Percentiles rank a stretch among this genome's conserved stretches.
phyloP scores from a whole-genome alignment of 495 filamentous ascomycete genomes.

The Cercophora sp. region DNA sequence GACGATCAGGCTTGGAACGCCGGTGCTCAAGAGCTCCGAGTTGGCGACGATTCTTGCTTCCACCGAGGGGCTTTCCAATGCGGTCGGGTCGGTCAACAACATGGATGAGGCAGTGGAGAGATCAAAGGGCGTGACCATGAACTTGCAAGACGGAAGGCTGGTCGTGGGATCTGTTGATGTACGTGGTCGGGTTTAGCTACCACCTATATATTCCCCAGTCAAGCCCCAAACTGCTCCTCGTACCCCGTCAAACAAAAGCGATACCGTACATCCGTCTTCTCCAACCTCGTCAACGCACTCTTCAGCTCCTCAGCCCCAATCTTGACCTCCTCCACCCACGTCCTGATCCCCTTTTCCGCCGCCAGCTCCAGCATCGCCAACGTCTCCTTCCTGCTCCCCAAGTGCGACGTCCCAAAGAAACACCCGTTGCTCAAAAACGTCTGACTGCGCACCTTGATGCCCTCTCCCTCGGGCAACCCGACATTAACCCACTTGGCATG shows the following conservation, averaged over 20 bases:
- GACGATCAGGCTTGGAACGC: no score
- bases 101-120: no score
- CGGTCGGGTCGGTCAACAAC: no score
- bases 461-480: conserved; percentile 77
- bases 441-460: conserved; percentile 70
- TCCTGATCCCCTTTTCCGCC: conserved; percentile 73
- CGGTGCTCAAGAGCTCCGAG: no score
- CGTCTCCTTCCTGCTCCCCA: conserved; percentile 78
- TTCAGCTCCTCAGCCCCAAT: conserved; percentile 67
- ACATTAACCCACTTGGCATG: conserved; percentile 80
- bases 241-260: conserved; percentile 46
- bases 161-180: no score
- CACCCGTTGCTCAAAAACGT: conserved; percentile 73
- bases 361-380: conserved; percentile 78
- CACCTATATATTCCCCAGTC: background rate
- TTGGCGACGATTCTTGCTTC: no score
- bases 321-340: conserved; percentile 74
- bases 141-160: no score
- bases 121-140: no score
- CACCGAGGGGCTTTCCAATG: no score
- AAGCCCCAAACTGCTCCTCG: conserved; percentile 39
- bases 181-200: no score
- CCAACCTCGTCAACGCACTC: conserved; percentile 61
- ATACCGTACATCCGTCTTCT: conserved; percentile 65
- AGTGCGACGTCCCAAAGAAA: conserved; percentile 74